phyloP scores from a whole-genome alignment of 805 yeast genomes.

The Yarrowia alimentaria region DNA sequence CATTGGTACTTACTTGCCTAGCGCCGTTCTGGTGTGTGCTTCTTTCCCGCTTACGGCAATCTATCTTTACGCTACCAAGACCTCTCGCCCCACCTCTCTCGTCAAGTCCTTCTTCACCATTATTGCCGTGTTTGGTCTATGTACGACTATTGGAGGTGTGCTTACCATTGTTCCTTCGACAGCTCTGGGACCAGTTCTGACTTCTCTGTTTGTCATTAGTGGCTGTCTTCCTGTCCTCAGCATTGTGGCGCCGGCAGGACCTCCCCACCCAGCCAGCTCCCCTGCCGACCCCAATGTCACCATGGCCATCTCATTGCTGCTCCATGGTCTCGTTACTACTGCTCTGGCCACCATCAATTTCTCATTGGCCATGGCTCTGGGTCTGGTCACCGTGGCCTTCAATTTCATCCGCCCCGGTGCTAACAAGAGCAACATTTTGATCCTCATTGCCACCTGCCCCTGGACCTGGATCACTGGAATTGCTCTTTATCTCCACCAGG shows the following conservation, averaged over 20 bases:
- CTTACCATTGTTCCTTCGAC: background rate
- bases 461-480: constrained; percentile 42
- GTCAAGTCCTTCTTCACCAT: constrained; percentile 38
- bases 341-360: constrained; percentile 80
- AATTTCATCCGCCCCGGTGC: constrained; percentile 53
- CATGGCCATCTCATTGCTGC: constrained; percentile 52
- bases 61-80: constrained; percentile 32
- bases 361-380: constrained; percentile 70
- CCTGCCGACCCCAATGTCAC: constrained; percentile 32
- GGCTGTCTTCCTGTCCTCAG: constrained; percentile 21
- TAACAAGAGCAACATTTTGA: constrained; percentile 28
- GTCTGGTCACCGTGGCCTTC: constrained; percentile 72
- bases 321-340: constrained; percentile 65
- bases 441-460: constrained; percentile 53
- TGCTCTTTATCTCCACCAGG: constrained; percentile 31
- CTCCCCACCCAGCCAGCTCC: background rate
- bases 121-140: constrained; percentile 21
- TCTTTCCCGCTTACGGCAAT: constrained; percentile 70
- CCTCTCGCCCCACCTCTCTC: background rate
- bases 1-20: constrained; percentile 88
- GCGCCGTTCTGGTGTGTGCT: constrained; percentile 70
- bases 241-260: constrained; percentile 29
- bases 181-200: constrained; percentile 1
- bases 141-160: constrained; percentile 2
- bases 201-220: constrained; percentile 10